These are phyloP conservation scores for Exophiala lecanii-corni DNA, from an alignment of 2,329 filamentous ascomycete genomes.

Conservation along the genomic window DNA sequence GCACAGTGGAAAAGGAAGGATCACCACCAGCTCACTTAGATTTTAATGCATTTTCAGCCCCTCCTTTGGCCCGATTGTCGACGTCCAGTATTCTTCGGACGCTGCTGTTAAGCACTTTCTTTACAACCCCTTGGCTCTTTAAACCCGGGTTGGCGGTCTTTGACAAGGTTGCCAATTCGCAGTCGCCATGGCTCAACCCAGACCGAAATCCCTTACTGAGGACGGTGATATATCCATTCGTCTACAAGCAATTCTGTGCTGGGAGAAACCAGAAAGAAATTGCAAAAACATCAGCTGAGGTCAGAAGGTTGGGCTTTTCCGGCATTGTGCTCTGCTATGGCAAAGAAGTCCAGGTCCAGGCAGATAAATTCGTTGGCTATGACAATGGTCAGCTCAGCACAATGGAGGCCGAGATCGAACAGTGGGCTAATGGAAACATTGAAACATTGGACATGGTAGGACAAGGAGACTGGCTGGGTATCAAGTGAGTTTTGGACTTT, in stretches of 20 bases:
- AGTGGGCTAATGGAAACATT: slow-evolving; percentile 51
- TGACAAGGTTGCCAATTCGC: slow-evolving; percentile 40
- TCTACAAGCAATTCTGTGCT: slow-evolving; percentile 56
- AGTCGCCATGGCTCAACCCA: slow-evolving; percentile 42
- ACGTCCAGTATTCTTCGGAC: slow-evolving; percentile 29
- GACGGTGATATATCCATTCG: slow-evolving; percentile 41
- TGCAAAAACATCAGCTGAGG: slow-evolving; percentile 39
- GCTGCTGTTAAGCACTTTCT: slow-evolving; percentile 30
- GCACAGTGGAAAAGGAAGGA: too few species aligned
- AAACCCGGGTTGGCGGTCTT: slow-evolving; percentile 31
- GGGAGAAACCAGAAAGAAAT: slow-evolving; percentile 49
- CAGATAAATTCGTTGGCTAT: slow-evolving; percentile 29
- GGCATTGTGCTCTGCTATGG: slow-evolving; percentile 53
- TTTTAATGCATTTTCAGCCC: too few species aligned
- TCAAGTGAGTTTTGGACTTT: slow-evolving; percentile 41
- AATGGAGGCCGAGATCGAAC: slow-evolving; percentile 32
- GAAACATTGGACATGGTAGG: slow-evolving; percentile 50
- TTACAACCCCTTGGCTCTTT: slow-evolving; percentile 31
- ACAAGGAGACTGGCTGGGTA: slow-evolving; percentile 48
- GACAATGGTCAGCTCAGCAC: slow-evolving; percentile 31
- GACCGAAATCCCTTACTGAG: slow-evolving; percentile 46
- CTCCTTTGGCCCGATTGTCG: slow-evolving; percentile 17
- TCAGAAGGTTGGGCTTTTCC: slow-evolving; percentile 48
- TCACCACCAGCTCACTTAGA: too few species aligned
- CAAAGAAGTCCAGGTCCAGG: slow-evolving; percentile 44